phyloP scores from a whole-genome alignment of 192 early-diverging fungal species.

The Rhizophagus sp. region DNA sequence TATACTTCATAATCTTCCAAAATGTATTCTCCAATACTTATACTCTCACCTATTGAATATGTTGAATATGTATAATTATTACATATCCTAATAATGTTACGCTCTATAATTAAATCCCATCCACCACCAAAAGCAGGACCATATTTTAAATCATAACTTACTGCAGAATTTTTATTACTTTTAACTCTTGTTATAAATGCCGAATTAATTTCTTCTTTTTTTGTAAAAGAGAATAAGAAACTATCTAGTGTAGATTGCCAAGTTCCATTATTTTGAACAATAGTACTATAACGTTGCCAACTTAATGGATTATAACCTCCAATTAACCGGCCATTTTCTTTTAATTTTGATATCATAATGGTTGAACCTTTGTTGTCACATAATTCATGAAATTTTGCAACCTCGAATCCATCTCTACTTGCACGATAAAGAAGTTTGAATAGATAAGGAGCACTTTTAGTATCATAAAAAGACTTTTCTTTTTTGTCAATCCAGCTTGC shows the following conservation, averaged over 20 bases:
- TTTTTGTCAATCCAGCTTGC: slow-evolving; percentile 5
- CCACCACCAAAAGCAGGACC: not conserved
- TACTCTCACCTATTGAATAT: too few relatives aligned
- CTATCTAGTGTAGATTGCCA: not conserved
- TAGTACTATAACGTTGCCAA: not conserved
- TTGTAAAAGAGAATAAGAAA: not conserved
- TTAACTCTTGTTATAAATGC: not conserved
- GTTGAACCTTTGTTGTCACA: not conserved
- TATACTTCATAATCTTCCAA: too few relatives aligned
- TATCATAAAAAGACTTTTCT: not conserved
- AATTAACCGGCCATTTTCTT: not conserved
- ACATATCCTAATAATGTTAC: too few relatives aligned
- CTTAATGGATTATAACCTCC: not conserved
- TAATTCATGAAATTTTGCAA: not conserved
- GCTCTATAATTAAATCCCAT: too few relatives aligned
- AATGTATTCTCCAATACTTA: too few relatives aligned
- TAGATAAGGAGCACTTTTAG: not conserved
- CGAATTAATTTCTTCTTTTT: not conserved
- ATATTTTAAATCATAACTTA: not conserved
- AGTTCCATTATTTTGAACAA: not conserved
- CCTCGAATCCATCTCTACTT: not conserved
- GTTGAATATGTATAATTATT: too few relatives aligned
- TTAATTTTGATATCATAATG: not conserved
- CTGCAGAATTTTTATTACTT: not conserved
- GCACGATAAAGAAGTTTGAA: not conserved